Conservation (phyloP, 106 monocot species). For the Dioscorea zingiberensis region DNA sequence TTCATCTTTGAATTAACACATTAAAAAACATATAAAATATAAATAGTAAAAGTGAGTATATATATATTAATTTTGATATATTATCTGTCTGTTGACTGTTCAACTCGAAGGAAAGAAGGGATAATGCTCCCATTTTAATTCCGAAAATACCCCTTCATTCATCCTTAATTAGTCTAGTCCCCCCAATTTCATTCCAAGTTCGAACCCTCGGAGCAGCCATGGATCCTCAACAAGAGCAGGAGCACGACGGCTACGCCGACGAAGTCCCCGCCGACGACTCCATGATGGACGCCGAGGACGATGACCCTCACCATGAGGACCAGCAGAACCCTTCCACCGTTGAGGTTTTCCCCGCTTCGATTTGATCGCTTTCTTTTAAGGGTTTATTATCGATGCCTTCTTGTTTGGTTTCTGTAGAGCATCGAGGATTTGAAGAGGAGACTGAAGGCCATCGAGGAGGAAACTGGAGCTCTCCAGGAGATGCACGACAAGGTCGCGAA, state of each 20-base stretch:
- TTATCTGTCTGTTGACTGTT: too few relatives aligned
- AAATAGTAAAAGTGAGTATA: too few relatives aligned
- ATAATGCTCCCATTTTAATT: too few relatives aligned
- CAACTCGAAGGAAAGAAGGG: too few relatives aligned
- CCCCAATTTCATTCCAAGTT: not conserved
- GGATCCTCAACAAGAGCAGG: not conserved
- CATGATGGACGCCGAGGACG: not conserved
- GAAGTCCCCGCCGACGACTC: not conserved
- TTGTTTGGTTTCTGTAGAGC: constrained; percentile 5
- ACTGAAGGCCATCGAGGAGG: constrained; percentile 76
- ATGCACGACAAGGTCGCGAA: constrained; percentile 82
- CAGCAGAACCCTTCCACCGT: not conserved
- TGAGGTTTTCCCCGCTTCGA: not conserved
- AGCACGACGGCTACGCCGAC: constrained; percentile 28
- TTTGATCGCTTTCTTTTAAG: too few relatives aligned
- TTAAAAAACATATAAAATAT: too few relatives aligned
- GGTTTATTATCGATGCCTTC: not conserved
- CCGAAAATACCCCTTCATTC: not conserved
- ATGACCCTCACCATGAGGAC: not conserved
- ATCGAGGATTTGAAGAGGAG: constrained; percentile 61
- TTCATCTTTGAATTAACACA: too few relatives aligned
- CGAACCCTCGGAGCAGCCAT: not conserved
- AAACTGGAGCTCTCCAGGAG: constrained; percentile 50
- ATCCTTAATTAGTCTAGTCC: not conserved
- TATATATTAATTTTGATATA: too few relatives aligned